A percentile compares a stretch with the other conserved stretches of the same genome.
phyloP scores from a whole-genome alignment of 169 alveolate genomes.

The Besnoitia besnoiti region DNA sequence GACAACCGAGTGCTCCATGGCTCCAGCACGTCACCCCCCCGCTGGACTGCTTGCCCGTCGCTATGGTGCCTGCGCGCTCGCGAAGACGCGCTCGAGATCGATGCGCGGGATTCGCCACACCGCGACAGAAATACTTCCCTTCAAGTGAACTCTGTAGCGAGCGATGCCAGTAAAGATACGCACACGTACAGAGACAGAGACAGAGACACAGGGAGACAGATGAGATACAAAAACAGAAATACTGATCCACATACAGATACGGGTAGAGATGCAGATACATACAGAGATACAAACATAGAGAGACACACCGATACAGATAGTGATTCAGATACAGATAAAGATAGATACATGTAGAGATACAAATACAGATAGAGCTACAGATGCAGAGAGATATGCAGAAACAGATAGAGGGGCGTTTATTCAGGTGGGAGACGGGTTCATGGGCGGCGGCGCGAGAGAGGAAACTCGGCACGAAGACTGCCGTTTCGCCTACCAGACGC shows the following conservation, averaged over 20 bases:
- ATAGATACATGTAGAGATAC: background rate
- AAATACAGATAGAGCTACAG: background rate
- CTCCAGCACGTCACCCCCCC: no score
- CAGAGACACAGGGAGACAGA: background rate
- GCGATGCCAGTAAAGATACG: background rate
- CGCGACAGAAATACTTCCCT: no score
- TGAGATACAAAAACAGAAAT: background rate
- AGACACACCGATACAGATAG: background rate
- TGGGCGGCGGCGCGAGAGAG: no score
- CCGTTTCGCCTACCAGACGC: slow-evolving; percentile 69
- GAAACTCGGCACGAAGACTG: no score
- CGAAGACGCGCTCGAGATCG: no score
- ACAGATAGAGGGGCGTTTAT: background rate
- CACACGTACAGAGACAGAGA: background rate
- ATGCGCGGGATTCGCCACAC: no score
- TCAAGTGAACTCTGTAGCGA: no score
- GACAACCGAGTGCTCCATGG: no score
- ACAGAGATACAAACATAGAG: background rate
- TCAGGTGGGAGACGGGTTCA: background rate
- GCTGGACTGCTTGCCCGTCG: no score
- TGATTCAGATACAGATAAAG: background rate
- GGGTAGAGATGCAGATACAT: background rate
- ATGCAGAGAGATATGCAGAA: background rate
- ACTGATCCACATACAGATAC: background rate
- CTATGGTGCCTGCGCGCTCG: no score